Evolutionary conservation across 2,329 filamentous ascomycete genomes (phyloP).

Genomic region (Cordyceps tenuipes): DNA sequence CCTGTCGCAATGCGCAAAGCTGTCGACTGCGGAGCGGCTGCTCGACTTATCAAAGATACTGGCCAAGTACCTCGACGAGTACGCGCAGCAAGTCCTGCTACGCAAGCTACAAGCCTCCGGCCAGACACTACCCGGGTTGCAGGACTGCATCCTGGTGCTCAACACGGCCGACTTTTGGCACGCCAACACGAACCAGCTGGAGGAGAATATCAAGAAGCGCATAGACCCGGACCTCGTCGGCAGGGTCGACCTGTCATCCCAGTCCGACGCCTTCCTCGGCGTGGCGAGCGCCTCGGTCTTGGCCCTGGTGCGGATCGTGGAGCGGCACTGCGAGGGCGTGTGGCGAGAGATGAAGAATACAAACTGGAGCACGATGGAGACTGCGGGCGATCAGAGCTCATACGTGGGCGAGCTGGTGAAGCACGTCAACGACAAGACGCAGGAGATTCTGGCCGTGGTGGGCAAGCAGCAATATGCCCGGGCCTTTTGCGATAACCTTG

Average conservation of each 20-base stretch:
- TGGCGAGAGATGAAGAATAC: slow-evolving; percentile 98
- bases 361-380: slow-evolving; percentile 89
- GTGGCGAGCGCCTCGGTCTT: slow-evolving; percentile 85
- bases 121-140: slow-evolving; percentile 45
- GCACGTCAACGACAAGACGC: slow-evolving; percentile 61
- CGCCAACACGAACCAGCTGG: slow-evolving; percentile 81
- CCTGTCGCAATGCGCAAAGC: slow-evolving; percentile 87
- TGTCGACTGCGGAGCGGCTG: slow-evolving; percentile 82
- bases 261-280: slow-evolving; percentile 90
- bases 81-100: slow-evolving; percentile 85
- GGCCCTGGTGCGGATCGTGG: slow-evolving; percentile 74
- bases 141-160: slow-evolving; percentile 77
- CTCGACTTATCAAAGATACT: slow-evolving; percentile 79
- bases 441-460: slow-evolving; percentile 67
- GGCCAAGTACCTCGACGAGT: slow-evolving; percentile 89
- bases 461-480: slow-evolving; percentile 90
- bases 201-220: slow-evolving; percentile 86
- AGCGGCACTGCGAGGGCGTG: slow-evolving; percentile 70
- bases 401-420: slow-evolving; percentile 79
- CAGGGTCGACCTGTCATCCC: slow-evolving; percentile 80
- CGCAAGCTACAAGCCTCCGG: slow-evolving; percentile 55
- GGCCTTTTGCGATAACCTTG: slow-evolving; percentile 92
- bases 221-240: slow-evolving; percentile 71
- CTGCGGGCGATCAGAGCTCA: slow-evolving; percentile 84
- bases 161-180: slow-evolving; percentile 99